Evolutionary conservation across 139 green algal species (phyloP).

Genomic region (Ulvella scutata): DNA sequence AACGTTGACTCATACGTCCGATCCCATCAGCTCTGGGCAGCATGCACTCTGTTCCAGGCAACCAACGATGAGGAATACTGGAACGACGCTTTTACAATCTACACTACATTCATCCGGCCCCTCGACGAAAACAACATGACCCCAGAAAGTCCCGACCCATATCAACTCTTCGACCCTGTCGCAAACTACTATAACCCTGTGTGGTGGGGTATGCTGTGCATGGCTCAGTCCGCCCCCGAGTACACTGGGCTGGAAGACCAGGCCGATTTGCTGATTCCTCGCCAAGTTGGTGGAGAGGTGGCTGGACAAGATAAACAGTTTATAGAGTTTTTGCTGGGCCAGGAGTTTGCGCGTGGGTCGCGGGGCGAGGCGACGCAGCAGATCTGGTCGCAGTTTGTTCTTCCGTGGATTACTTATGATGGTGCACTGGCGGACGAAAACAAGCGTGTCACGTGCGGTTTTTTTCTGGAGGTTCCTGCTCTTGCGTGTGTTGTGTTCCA

Average conservation of each 20-base stretch:
- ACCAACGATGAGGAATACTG: not conserved
- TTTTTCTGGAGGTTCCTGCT: too few species aligned
- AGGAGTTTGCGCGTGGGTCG: not conserved
- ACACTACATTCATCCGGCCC: not conserved
- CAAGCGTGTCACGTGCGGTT: too few species aligned
- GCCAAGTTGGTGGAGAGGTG: too few species aligned
- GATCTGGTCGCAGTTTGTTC: not conserved
- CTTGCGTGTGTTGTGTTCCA: too few species aligned
- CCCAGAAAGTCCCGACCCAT: too few species aligned
- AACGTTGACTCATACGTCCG: not conserved
- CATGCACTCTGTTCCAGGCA: not conserved
- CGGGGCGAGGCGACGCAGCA: not conserved
- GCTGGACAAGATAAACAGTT: not conserved
- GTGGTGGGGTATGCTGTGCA: not conserved
- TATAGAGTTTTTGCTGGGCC: not conserved
- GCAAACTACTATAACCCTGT: not conserved
- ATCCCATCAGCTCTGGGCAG: not conserved
- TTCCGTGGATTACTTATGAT: too few species aligned
- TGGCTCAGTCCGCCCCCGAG: not conserved
- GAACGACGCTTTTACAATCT: not conserved
- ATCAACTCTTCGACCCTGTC: not conserved
- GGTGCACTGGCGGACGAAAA: too few species aligned
- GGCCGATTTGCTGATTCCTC: too few species aligned
- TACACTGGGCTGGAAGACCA: too few species aligned
- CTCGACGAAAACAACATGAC: not conserved